Base-by-base conservation (phyloP, 2,329 filamentous ascomycete genomes). In the Microsporum ferrugineum region DNA sequence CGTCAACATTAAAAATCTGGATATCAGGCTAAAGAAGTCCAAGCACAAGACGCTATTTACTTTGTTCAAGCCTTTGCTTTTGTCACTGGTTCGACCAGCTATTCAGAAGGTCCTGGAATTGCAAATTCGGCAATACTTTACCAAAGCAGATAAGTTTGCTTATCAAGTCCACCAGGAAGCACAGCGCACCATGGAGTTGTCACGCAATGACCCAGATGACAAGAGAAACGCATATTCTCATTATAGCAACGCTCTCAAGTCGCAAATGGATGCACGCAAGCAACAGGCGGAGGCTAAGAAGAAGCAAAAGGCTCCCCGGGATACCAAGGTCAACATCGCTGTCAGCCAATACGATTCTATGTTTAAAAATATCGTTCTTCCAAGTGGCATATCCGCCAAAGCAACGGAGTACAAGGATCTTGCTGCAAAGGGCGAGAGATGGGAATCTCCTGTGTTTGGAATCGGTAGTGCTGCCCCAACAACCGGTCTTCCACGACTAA, bases 391-490 rank as follows among this genome's bases (percentile, higher is more conserved):
- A 72, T 94, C 88, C 67, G 86, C 84, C 78, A 96, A 96, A 83
- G 91, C 92, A 7, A 95, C 89, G 29, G 90, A 96, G 75, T 97
- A 95, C 82, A 89, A 85, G 77, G 85, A 96, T 27, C 81, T 96
- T 62, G 89, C 92, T 6, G 80, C 79, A 66, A 90, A 94, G 83
- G 94, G 94, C 59, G 88, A 96, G 61, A 87, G 85, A 74, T 99
- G 94, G 94, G 88, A 96, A 80, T 95, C 88, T 63, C 90, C 92
- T 7, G 85, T 99, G 69, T 99, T 99, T 79, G 87, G 84, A 63
- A 87, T 97, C 68, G 92, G 94, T 56, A 82, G 78, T 49, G 91
- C 91, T 8, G 79, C 82, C 60, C 85, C 87, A 75, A 90, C 88
- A 47, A 80, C 76, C 29, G 83, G 88, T 69, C 81, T 96, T 49